phyloP scores from a whole-genome alignment of 306 rosid genomes.

The Ormosia semicastrata region DNA sequence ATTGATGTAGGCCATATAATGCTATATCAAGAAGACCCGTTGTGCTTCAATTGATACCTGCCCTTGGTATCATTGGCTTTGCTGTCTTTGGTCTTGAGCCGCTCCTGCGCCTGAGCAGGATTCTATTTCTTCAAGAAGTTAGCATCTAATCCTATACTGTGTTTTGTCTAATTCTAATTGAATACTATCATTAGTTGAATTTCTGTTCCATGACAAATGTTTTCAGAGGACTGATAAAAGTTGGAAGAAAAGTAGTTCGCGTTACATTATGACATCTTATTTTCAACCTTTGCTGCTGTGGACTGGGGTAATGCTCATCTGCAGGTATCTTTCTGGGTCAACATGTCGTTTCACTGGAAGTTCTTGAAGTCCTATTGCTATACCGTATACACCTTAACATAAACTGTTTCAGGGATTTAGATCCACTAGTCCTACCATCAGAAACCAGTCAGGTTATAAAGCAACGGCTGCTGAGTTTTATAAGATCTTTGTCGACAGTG shows the following conservation, averaged over 20 bases:
- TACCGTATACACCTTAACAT: conserved; percentile 12
- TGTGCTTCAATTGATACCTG: conserved; percentile 60
- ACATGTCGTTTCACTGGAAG: conserved; percentile 17
- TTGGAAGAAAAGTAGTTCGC: conserved; percentile 75
- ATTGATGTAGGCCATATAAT: conserved; percentile 53
- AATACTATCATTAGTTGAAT: conserved; percentile 18
- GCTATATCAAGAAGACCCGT: conserved; percentile 52
- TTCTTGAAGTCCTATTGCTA: conserved; percentile 22
- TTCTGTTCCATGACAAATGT: conserved; percentile 25
- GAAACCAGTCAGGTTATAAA: conserved; percentile 71
- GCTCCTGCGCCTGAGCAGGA: conserved; percentile 60
- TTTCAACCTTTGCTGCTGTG: conserved; percentile 84
- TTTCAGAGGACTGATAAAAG: conserved; percentile 69
- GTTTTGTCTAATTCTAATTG: conserved; percentile 14
- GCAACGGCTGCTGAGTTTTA: conserved; percentile 68
- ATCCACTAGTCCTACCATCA: conserved; percentile 70
- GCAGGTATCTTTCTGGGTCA: conserved; percentile 62
- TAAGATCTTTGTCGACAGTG: conserved; percentile 82
- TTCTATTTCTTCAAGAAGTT: conserved; percentile 59
- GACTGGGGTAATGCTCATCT: conserved; percentile 72
- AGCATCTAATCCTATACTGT: conserved; percentile 29
- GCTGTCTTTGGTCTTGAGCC: conserved; percentile 85
- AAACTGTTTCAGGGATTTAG: conserved; percentile 72
- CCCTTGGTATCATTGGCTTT: conserved; percentile 74
- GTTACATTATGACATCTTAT: conserved; percentile 59